Evolutionary conservation across 257 asterid genomes (phyloP), one percentile per base, ranked within the genome.

Genomic region (Agastache rugosa): DNA sequence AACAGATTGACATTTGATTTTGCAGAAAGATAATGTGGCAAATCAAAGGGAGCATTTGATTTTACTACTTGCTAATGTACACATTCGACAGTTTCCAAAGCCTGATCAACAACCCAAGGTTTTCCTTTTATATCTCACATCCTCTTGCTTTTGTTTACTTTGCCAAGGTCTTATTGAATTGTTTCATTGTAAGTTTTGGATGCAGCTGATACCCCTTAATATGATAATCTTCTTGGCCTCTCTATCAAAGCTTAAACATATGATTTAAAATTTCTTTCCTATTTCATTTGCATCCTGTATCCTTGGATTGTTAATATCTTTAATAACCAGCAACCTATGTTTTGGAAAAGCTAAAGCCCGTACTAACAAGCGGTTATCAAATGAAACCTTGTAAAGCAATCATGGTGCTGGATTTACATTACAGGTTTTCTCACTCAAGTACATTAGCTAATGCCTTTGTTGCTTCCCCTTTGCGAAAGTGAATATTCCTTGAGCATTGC

Each of bases 91-190:
- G 79, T 86, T 92, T 88, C 98, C 98, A 35, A 92, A 94, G 86
- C 97, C 96, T 55, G 98, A 94, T 78, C 98, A 94, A 75, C 98
- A 94, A 75, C 97, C 98, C 68, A 90, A 92, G 98, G 98, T 93
- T 67, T 61, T 77, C 53, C 73, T 74, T 66, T 71, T 71, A 58
- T 67, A 29, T 60, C 77, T 83, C 42, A 44, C 54, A 19, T 76
- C 72, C 31, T 25, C 69, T 31, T 42, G 22, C 8, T n/a, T 56
- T 19, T 23, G 23, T 70, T 59, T 47, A 44, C 29, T 77, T 54
- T 63, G 55, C 39, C 31, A 20, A 45, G 54, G 34, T 27, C 53
- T 7, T 55, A 17, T 55, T 17, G 54, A 15, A 25, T 25, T 55
- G 16, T 39, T 6, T 27, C 44, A 12, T 10, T 35, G 22, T 48